phyloP scores from a whole-genome alignment of 225 moss, liverwort and hornwort species.

The Pleurozium schreberi region DNA sequence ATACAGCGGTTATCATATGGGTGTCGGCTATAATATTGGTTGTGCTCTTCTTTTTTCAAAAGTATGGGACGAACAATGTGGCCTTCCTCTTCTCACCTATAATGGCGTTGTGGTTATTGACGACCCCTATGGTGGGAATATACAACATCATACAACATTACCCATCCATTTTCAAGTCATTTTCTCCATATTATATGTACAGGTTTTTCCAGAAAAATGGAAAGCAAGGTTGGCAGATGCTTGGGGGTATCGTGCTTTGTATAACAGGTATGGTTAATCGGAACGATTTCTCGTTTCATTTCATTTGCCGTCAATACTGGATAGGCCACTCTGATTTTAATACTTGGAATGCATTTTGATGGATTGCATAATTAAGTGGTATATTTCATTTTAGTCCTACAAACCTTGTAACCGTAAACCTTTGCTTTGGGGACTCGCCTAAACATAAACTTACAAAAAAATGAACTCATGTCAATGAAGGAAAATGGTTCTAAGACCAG shows the following conservation, averaged over 20 bases:
- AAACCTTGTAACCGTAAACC: background rate
- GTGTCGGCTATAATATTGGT: slow-evolving; percentile 64
- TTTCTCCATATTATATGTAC: slow-evolving; percentile 59
- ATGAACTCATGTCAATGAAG: background rate
- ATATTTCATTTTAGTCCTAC: background rate
- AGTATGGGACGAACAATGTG: slow-evolving; percentile 56
- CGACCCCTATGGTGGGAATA: slow-evolving; percentile 62
- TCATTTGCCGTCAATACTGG: background rate
- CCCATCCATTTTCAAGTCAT: slow-evolving; percentile 69
- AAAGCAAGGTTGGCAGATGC: slow-evolving; percentile 71
- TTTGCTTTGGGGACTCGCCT: background rate
- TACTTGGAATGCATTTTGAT: background rate
- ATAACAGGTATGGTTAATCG: slow-evolving; percentile 53
- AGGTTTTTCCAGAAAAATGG: slow-evolving; percentile 53
- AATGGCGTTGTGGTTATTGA: slow-evolving; percentile 69
- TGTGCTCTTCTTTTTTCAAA: slow-evolving; percentile 56
- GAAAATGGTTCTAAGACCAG: background rate
- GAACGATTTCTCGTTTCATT: background rate
- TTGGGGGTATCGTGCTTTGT: slow-evolving; percentile 68
- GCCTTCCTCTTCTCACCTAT: slow-evolving; percentile 71
- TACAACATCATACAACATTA: slow-evolving; percentile 59
- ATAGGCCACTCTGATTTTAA: background rate
- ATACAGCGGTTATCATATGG: slow-evolving; percentile 49
- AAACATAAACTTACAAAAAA: background rate
- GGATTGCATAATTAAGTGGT: background rate